A percentile compares a stretch with the other conserved stretches of the same genome.
Conservation (phyloP, 2,329 filamentous ascomycete genomes). For the Raffaelea albimanens region DNA sequence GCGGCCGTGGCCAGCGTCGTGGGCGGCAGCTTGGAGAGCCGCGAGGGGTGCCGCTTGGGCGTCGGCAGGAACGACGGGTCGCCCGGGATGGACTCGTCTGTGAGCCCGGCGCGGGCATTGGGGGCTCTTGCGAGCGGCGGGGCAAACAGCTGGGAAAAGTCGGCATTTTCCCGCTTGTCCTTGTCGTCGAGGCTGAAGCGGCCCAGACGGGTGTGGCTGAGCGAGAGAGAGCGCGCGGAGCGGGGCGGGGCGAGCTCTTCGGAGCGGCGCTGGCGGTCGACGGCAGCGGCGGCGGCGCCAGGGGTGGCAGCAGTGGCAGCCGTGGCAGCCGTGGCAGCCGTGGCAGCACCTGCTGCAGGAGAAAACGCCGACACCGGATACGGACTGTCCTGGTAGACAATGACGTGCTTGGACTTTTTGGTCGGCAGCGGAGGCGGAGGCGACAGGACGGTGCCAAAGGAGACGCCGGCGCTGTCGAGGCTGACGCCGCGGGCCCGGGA, state of each 20-base stretch:
- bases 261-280: slow-evolving; percentile 17
- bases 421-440: slow-evolving; percentile 30
- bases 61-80: slow-evolving; percentile 48
- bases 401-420: slow-evolving; percentile 26
- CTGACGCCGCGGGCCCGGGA: slow-evolving; percentile 1
- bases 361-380: background rate
- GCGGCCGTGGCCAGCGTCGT: slow-evolving; percentile 12
- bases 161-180: slow-evolving; percentile 4
- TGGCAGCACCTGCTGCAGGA: background rate
- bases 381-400: slow-evolving; percentile 36
- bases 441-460: slow-evolving; percentile 15
- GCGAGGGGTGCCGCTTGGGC: slow-evolving; percentile 42
- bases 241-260: slow-evolving; percentile 15
- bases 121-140: slow-evolving; percentile 41
- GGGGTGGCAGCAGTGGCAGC: no score
- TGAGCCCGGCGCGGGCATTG: slow-evolving; percentile 52
- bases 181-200: slow-evolving; percentile 12
- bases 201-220: slow-evolving; percentile 3
- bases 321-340: background rate
- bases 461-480: slow-evolving; percentile 4
- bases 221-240: slow-evolving; percentile 9
- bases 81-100: slow-evolving; percentile 51
- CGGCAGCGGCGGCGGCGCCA: background rate
- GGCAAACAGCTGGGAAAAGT: background rate
- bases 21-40: slow-evolving; percentile 40